A percentile compares a stretch with the other conserved stretches of the same genome.
These are phyloP conservation scores for Durusdinium trenchii DNA, from an alignment of 73 alveolate species.

Conservation along the genomic window DNA sequence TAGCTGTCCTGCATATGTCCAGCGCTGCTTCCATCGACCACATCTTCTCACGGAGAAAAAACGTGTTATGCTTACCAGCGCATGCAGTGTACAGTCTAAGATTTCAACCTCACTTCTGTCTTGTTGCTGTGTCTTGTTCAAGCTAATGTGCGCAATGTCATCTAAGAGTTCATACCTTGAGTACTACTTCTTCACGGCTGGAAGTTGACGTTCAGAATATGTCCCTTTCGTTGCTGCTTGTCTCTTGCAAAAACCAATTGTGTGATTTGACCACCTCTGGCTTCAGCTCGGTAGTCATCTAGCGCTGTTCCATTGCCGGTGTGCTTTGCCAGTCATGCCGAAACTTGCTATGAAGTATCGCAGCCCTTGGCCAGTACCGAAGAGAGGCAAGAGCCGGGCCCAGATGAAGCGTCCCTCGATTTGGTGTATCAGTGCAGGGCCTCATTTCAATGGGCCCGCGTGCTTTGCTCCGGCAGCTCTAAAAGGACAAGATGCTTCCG, in stretches of 20 bases:
- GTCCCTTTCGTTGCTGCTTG: background rate
- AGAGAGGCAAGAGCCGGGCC: constrained; percentile 8
- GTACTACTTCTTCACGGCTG: background rate
- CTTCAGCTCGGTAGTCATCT: background rate
- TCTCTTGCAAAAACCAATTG: background rate
- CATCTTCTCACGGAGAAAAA: no score
- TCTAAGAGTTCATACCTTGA: background rate
- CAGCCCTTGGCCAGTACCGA: background rate
- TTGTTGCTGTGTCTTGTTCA: no score
- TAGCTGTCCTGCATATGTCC: no score
- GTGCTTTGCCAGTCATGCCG: background rate
- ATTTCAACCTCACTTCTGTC: no score
- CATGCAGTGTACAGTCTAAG: no score
- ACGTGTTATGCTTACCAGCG: no score
- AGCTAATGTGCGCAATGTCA: background rate
- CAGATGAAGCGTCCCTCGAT: background rate
- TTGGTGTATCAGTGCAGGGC: background rate
- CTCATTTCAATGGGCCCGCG: background rate
- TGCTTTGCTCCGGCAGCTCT: background rate
- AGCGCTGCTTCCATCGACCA: no score
- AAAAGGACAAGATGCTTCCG: background rate
- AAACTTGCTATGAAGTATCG: background rate
- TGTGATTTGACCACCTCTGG: background rate
- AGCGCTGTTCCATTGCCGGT: background rate
- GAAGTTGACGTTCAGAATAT: background rate